Evolutionary conservation across 306 rosid genomes (phyloP), one percentile per base, ranked within the genome.

Genomic region (Inga laurina): DNA sequence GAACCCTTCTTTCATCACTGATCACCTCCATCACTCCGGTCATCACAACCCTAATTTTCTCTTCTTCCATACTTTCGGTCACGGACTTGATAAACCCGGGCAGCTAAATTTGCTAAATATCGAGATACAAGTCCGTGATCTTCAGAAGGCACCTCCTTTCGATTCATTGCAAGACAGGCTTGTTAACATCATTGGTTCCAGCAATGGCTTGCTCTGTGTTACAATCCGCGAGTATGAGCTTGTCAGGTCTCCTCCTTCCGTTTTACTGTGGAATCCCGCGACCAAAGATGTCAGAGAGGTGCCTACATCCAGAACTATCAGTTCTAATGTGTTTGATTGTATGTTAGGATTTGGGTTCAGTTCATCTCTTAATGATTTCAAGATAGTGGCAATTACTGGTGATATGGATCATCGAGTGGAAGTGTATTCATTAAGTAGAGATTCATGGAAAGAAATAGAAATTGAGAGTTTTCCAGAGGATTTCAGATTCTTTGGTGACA

Each of bases 351-450:
- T 52, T 52, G 61, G 61, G 22, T 52, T 52, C 61, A 52, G 22
- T 52, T 2, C 61, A 52, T 16, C 7, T 52, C 3, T 52, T 52
- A 52, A 52, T 19, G 61, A 52, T 52, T 52, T 5, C 9, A 52
- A 52, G 61, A 52, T 18, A 16, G 61, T 52, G 61, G 22, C 10
- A 52, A 19, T 52, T 6, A 12, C 4, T 49, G n/a, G 2, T 0
- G 0, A 14, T 52, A 2, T 0, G 5, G 1, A 4, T 52, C 0
- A 2, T 18, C 2, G 22, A 19, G 22, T 7, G 10, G 61, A 2
- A 52, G 61, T 52, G 10, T 52, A 52, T 52, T 52, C 61, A 52
- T 52, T 52, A 4, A 19, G 2, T 6, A 52, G 22, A 52, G 22
- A 19, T 52, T 52, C 61, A 18, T 52, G 61, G 61, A 52, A 52